Evolutionary conservation across 2,329 filamentous ascomycete species (phyloP), one percentile per base, ranked within the genome.

Genomic region (Kalmusia sp.): DNA sequence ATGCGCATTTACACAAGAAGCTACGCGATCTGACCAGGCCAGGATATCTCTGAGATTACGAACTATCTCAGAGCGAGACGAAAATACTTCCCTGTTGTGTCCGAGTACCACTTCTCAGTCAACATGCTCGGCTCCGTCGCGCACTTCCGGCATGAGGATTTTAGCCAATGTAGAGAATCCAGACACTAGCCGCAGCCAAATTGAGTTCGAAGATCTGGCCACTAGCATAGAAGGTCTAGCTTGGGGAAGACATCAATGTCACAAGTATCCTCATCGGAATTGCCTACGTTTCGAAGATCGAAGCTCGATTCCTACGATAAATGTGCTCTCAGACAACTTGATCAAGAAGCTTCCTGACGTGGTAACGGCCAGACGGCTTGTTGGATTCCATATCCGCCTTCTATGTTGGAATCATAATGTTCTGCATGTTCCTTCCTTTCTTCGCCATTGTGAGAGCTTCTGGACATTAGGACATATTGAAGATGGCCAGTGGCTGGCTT

Each of bases 181-280:
- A n/a, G n/a, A n/a, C n/a, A n/a, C n/a, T n/a, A n/a, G n/a, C n/a
- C n/a, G 22, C 25, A 14, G 9, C n/a, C 40, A 44, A 14, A 17
- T 44, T 14, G 12, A 44, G 14, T 44, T 44, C 22, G 40, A 44
- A 11, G 40, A 44, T 15, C 25, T 44, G 14, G 40, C 40, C n/a
- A 44, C 40, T 14, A 28, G 40, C n/a, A 44, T 44, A 14, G 40
- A 44, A 19, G 24, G 40, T 17, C 14, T 44, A 11, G 40, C 40
- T 30, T 44, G 40, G 25, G 38, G 40, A 44, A 22, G 40, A 8
- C 40, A 44, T 28, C 40, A 44, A 17, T 44, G 40, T 24, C 40
- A 44, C 40, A 44, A 17, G 6, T 44, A 44, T 30, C 24, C 40
- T 5, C 40, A 44, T 44, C 22, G 40, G 40, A 31, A 44, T 15